Conservation (phyloP, 495 filamentous ascomycete genomes). For the Penicillium paradoxum region DNA sequence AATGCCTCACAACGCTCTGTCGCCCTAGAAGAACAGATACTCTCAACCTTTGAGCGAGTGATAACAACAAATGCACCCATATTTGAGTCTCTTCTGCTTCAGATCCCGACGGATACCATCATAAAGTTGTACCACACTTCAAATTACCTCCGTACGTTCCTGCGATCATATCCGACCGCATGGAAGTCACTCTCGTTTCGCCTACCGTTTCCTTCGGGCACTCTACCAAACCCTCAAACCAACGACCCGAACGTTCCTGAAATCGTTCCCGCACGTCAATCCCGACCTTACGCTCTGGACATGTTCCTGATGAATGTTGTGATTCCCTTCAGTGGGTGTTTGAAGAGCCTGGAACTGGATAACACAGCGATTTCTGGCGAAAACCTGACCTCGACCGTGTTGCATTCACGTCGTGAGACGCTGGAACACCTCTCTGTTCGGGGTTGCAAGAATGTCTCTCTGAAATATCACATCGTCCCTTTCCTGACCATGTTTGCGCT, state of each 20-base stretch:
- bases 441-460: conserved; percentile 61
- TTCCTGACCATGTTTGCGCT: conserved; percentile 49
- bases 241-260: conserved; percentile 34
- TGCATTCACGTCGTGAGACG: conserved; percentile 48
- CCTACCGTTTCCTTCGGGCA: conserved; percentile 44
- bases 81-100: conserved; percentile 53
- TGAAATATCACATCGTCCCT: conserved; percentile 61
- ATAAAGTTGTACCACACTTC: conserved; percentile 56
- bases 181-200: conserved; percentile 59
- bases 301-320: conserved; percentile 53
- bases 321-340: conserved; percentile 49
- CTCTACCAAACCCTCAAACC: conserved; percentile 28
- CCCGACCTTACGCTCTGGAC: conserved; percentile 52
- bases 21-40: conserved; percentile 26
- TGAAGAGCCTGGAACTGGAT: conserved; percentile 54
- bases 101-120: conserved; percentile 51
- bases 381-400: conserved; percentile 48
- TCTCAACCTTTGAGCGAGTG: conserved; percentile 49
- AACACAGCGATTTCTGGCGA: conserved; percentile 58
- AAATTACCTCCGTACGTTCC: conserved; percentile 48
- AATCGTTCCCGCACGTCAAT: conserved; percentile 41
- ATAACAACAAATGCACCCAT: conserved; percentile 52
- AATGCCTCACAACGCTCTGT: conserved; percentile 25
- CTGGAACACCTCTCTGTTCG: conserved; percentile 57
- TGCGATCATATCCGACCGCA: conserved; percentile 54